Evolutionary conservation across 116 monocot species (phyloP), one percentile per base, ranked within the genome.

Genomic region (Trichopus zeylanicus): DNA sequence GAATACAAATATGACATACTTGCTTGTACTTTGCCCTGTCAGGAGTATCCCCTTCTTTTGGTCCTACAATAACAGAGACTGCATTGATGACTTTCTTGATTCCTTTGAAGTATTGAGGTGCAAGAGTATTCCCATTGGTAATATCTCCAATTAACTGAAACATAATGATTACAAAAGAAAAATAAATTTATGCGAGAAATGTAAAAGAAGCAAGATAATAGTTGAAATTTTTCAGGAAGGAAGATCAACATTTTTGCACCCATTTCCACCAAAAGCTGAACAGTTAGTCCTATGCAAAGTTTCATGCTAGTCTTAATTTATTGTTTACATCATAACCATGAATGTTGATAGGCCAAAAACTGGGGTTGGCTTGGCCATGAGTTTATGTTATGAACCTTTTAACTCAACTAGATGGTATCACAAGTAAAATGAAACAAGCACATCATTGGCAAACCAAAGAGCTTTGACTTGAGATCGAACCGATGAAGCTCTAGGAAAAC

Each of bases 11-110:
- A 7, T 49, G 23, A 23, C 76, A 34, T 82, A 93, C 90, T 70
- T 90, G 91, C 22, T 70, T 87, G 49, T 97, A 97, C 78, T 97
- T 97, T 33, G 70, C 73, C 72, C 95, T 86, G 64, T 87, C 95
- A 76, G 95, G 95, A 67, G 95, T 97, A 73, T 90, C 95, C n/a
- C 95, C 95, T 84, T 97, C 95, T 79, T 90, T 90, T 26, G 87
- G 95, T 32, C 95, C 95, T 11, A 97, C 84, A 67, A 97, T 97
- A 60, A 87, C 95, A 46, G 95, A 97, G 22, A 75, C 79, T 64
- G 87, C 79, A 73, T 84, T 90, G 54, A 97, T 78, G 49, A 97
- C 81, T 78, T 87, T 90, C 26, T 65, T 90, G 31, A 97, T 79
- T 64, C 87, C 95, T 79, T 75, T 79, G 47, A 97, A 97, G 65